phyloP scores from a whole-genome alignment of 768 basidiomycete genomes.

The Trametes sanguinea region DNA sequence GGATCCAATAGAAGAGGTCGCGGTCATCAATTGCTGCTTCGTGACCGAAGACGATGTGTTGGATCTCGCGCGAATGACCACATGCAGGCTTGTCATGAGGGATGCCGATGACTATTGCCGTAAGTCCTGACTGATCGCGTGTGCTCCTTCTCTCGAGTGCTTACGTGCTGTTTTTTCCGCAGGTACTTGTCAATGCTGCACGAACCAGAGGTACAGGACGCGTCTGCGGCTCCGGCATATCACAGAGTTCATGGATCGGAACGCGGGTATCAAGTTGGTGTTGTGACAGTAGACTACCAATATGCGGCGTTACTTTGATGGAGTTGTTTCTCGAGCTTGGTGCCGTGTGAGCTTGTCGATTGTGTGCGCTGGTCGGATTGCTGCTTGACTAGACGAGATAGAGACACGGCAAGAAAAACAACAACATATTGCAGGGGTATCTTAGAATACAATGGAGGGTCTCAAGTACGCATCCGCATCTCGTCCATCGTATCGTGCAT shows the following conservation, averaged over 20 bases:
- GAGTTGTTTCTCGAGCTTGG: too few species aligned
- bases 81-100: constrained; percentile 48
- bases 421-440: too few species aligned
- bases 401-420: too few species aligned
- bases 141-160: neutral
- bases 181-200: constrained; percentile 54
- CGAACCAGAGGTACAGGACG: constrained; percentile 56
- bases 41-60: constrained; percentile 57
- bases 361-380: too few species aligned
- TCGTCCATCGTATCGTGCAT: too few species aligned
- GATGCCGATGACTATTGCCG: constrained; percentile 53
- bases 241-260: constrained; percentile 23
- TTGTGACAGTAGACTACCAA: neutral
- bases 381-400: too few species aligned
- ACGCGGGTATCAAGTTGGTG: constrained; percentile 25
- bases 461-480: too few species aligned
- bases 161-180: neutral
- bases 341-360: too few species aligned
- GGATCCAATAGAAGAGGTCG: constrained; percentile 45
- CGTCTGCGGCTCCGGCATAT: constrained; percentile 45
- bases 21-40: constrained; percentile 58
- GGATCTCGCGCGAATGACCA: constrained; percentile 47
- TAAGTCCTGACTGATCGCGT: constrained; percentile 36
- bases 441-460: too few species aligned
- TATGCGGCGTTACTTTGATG: too few species aligned